Evolutionary conservation across 805 yeast genomes (phyloP).

Genomic region (Kodamaea leandrae): DNA sequence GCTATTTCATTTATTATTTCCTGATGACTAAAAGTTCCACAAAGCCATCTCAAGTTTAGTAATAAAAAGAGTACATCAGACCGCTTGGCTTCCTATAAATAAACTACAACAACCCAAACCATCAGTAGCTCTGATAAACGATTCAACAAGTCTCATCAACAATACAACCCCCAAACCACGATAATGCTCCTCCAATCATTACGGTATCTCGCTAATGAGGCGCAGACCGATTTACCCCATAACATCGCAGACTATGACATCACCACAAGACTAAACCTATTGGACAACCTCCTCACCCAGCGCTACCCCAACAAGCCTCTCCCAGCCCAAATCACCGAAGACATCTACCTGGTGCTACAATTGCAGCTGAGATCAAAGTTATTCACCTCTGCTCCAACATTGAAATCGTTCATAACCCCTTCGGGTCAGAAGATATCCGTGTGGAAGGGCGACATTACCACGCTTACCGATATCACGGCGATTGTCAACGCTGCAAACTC

Average conservation of each 20-base stretch:
- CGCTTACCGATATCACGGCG: conserved; percentile 4
- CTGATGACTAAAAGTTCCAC: no score
- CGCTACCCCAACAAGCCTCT: conserved; percentile 3
- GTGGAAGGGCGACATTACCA: conserved; percentile 7
- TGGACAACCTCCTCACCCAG: conserved; percentile 1
- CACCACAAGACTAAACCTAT: background rate
- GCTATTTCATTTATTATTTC: no score
- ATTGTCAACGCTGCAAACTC: conserved; percentile 8
- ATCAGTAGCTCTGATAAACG: no score
- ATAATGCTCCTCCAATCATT: no score
- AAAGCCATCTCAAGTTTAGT: no score
- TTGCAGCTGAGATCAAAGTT: background rate
- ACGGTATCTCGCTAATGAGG: background rate
- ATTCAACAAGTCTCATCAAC: no score
- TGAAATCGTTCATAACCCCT: background rate
- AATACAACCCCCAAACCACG: no score
- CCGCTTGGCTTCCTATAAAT: no score
- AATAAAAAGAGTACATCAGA: no score
- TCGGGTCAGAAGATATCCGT: background rate
- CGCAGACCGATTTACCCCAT: background rate
- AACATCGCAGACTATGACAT: background rate
- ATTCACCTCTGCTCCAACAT: background rate
- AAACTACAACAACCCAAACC: no score
- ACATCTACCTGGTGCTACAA: background rate
- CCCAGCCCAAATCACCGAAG: conserved; percentile 1